phyloP scores from a whole-genome alignment of 352 stramenopile genomes.

The Phytophthora uliginosa region DNA sequence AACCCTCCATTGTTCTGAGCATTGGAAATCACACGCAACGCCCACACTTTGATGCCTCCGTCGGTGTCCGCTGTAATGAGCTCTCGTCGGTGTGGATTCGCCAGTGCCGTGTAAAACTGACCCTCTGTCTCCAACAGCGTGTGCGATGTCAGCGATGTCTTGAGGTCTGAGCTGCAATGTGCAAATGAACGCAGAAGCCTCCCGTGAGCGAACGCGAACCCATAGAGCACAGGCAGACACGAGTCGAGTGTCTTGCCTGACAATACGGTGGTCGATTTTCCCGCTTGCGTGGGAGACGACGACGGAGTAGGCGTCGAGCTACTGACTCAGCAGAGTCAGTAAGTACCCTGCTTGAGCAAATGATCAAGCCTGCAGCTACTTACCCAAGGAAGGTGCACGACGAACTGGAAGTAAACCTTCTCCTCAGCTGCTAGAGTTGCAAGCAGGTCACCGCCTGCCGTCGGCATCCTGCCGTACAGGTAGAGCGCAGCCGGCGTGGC shows the following conservation, averaged over 20 bases:
- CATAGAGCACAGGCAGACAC: not conserved
- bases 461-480: constrained; percentile 57
- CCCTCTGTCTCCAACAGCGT: constrained; percentile 34
- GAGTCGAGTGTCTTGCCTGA: constrained; percentile 39
- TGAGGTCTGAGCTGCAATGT: constrained; percentile 51
- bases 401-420: constrained; percentile 55
- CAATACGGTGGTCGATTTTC: constrained; percentile 49
- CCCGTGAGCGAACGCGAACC: not conserved
- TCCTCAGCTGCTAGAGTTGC: constrained; percentile 45
- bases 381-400: constrained; percentile 57
- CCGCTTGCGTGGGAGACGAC: constrained; percentile 36
- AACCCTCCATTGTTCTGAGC: constrained; percentile 35
- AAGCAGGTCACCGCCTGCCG: constrained; percentile 52
- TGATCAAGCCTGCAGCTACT: not conserved
- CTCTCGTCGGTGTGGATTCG: constrained; percentile 53
- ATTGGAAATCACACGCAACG: constrained; percentile 37
- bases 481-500: constrained; percentile 42
- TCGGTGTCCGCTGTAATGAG: constrained; percentile 62
- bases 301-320: constrained; percentile 61
- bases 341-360: not conserved
- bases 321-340: not conserved
- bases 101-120: constrained; percentile 43
- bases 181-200: not conserved
- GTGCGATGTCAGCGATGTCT: constrained; percentile 46
- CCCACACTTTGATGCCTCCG: constrained; percentile 67